A percentile compares a stretch with the other conserved stretches of the same genome.
Conservation (phyloP, 129 eudicot species). For the Tanacetum coccineum region DNA sequence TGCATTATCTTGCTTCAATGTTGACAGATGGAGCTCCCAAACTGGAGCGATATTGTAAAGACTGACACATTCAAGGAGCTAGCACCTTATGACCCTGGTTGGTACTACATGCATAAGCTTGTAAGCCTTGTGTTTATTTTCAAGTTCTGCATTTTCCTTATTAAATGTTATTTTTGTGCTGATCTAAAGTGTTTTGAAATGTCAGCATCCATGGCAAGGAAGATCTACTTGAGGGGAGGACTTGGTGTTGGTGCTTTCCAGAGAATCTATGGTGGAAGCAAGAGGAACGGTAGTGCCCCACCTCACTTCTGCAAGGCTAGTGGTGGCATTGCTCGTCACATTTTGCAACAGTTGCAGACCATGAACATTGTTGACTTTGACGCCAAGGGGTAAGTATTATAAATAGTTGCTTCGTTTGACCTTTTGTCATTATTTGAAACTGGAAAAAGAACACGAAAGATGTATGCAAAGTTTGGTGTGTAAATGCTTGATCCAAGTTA, state of each 20-base stretch:
- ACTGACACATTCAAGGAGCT: slow-evolving; percentile 66
- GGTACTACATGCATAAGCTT: slow-evolving; percentile 80
- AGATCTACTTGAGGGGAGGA: slow-evolving; percentile 67
- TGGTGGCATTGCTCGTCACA: slow-evolving; percentile 69
- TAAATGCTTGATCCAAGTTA: too few relatives aligned
- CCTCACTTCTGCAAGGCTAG: slow-evolving; percentile 73
- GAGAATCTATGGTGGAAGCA: slow-evolving; percentile 76
- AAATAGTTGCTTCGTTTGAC: slow-evolving; percentile 58
- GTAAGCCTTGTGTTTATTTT: slow-evolving; percentile 24
- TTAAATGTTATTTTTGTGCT: background rate
- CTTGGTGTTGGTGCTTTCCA: slow-evolving; percentile 74
- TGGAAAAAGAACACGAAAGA: background rate
- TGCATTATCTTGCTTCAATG: background rate
- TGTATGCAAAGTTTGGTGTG: too few relatives aligned
- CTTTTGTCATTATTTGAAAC: slow-evolving; percentile 36
- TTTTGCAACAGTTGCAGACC: slow-evolving; percentile 59
- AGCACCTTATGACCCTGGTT: slow-evolving; percentile 78
- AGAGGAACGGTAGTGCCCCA: slow-evolving; percentile 79
- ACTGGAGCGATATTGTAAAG: slow-evolving; percentile 62
- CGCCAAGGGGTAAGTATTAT: slow-evolving; percentile 51
- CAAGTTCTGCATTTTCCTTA: background rate
- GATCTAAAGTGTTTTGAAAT: background rate
- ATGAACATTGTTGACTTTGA: slow-evolving; percentile 66
- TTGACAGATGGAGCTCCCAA: slow-evolving; percentile 61
- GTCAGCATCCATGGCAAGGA: slow-evolving; percentile 74